Percentiles rank a stretch among this genome's conserved stretches.
Evolutionary conservation across 2,329 filamentous ascomycete species (phyloP).

Genomic region (Arthrobotrys sphaeroides): DNA sequence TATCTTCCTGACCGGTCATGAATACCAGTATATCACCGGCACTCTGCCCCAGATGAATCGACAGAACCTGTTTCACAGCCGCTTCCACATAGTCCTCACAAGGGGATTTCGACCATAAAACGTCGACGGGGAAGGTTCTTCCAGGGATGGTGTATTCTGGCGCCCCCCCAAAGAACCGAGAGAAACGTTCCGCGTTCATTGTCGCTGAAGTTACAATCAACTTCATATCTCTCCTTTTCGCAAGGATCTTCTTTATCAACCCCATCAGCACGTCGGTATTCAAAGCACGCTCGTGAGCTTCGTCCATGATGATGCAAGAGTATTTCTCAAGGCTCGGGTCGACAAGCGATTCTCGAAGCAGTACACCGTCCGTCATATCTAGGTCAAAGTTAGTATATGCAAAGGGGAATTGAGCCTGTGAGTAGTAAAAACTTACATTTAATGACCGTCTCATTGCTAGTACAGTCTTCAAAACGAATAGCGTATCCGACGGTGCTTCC

Average conservation of each 20-base stretch:
- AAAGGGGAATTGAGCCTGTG: not conserved
- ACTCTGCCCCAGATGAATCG: conserved; percentile 95
- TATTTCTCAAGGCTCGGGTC: conserved; percentile 94
- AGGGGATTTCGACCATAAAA: conserved; percentile 92
- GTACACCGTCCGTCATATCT: conserved; percentile 96
- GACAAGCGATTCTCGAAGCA: conserved; percentile 90
- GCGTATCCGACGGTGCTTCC: conserved; percentile 92
- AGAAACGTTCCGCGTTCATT: conserved; percentile 97
- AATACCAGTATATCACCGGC: conserved; percentile 95
- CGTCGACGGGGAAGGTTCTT: conserved; percentile 94
- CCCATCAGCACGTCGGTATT: conserved; percentile 99
- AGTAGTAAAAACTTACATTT: conserved; percentile 70
- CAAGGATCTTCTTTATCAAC: conserved; percentile 94
- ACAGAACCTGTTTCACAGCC: conserved; percentile 92
- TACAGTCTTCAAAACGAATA: conserved; percentile 98
- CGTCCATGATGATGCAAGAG: conserved; percentile 99
- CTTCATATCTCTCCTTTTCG: conserved; percentile 88
- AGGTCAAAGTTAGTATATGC: conserved; percentile 51
- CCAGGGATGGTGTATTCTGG: conserved; percentile 97
- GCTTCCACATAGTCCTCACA: conserved; percentile 98
- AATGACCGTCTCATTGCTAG: conserved; percentile 91
- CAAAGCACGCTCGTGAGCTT: conserved; percentile 93
- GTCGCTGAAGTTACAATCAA: conserved; percentile 97
- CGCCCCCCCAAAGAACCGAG: conserved; percentile 92
- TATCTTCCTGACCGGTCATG: conserved; percentile 99